Evolutionary conservation across 2,329 filamentous ascomycete genomes (phyloP), one percentile per base, ranked within the genome.

Genomic region (Macroventuria anomochaeta): DNA sequence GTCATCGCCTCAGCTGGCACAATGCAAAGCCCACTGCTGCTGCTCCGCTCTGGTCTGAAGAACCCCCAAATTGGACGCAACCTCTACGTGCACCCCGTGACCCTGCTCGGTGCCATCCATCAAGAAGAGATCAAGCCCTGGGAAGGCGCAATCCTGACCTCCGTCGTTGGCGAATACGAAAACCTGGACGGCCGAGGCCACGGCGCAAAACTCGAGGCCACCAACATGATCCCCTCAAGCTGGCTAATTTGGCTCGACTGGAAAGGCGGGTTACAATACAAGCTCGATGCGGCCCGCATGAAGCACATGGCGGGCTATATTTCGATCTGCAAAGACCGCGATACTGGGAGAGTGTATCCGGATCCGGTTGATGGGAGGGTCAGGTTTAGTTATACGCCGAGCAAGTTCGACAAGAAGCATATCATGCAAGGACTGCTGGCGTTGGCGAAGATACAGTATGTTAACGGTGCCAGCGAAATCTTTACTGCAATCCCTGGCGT

Each of bases 31-130:
- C 93, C 93, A 0, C 72, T 93, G 1, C 71, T 97, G 2, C 79
- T 97, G 36, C 78, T 87, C 60, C 88, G 88, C 42, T 96, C 91
- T 55, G 91, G 91, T 1, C 74, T 97, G 42, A 87, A 83, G 78
- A 96, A 96, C 70, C 81, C 81, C 3, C 87, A 96, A 51, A 88
- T 97, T 58, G 93, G 93, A 21, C 83, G 82, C 7, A 90, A 97
- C 65, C 83, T 97, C 3, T 81, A 95, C 65, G 74, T 96, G 0
- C 93, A 97, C 68, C 93, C 93, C 1, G 87, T 86, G 67, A 68
- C 69, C 3, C 58, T 83, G 44, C 59, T 81, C 10, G 78, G 74
- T 28, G 89, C 83, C 2, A 79, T 87, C n/a, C 92, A 88, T 72
- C 80, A 88, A 26, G 81, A 91, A 54, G 86, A 89, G 29, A 81